Percentiles rank a stretch among this genome's conserved stretches.
phyloP scores from a whole-genome alignment of 2,329 filamentous ascomycete genomes.

The Colletotrichum cuscutae region DNA sequence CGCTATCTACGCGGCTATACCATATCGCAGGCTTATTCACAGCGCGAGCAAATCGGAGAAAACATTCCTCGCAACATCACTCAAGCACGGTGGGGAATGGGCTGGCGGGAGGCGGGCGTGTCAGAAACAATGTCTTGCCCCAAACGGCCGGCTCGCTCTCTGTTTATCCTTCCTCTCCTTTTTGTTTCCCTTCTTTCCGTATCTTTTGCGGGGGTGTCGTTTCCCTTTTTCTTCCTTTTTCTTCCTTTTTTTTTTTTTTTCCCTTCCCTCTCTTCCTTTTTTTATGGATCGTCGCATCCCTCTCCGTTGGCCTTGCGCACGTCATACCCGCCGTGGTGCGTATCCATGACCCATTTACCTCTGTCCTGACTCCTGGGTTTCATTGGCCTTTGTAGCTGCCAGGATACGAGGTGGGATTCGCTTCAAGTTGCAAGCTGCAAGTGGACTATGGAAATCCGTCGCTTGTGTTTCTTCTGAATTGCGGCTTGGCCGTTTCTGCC shows the following conservation, averaged over 20 bases:
- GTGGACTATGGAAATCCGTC: neutral
- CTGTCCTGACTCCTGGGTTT: neutral
- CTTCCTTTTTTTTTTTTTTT: no score
- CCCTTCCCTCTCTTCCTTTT: neutral
- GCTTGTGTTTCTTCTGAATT: no score
- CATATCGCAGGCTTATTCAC: neutral
- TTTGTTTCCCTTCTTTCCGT: neutral
- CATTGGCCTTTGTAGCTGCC: neutral
- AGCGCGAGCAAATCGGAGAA: slow-evolving; percentile 16
- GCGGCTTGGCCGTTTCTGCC: neutral
- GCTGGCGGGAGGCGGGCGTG: slow-evolving; percentile 22
- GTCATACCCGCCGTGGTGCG: neutral
- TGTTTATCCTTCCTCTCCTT: neutral
- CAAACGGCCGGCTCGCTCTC: slow-evolving; percentile 19
- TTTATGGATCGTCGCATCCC: neutral
- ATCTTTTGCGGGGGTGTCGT: slow-evolving; percentile 4
- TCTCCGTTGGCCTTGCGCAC: neutral
- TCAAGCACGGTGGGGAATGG: slow-evolving; percentile 28
- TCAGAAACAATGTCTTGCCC: slow-evolving; percentile 32
- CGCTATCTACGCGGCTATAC: neutral
- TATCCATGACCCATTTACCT: neutral
- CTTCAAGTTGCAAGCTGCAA: neutral
- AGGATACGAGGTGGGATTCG: neutral
- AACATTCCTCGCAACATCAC: slow-evolving; percentile 15
- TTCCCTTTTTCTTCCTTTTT: neutral